Evolutionary conservation across 2,329 filamentous ascomycete genomes (phyloP).

Genomic region (Onygenales sp.): DNA sequence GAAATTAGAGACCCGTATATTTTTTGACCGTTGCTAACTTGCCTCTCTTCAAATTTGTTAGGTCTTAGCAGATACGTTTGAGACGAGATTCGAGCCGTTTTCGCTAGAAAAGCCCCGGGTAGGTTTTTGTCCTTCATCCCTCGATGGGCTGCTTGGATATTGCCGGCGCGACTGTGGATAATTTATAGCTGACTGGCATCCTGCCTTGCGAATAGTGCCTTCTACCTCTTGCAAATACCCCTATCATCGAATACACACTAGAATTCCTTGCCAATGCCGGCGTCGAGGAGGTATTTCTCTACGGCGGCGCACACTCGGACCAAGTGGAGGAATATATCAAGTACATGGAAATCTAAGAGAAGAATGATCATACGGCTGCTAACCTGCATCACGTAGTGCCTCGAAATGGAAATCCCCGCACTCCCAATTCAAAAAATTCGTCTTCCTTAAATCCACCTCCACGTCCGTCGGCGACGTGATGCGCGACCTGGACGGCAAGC

Average conservation of each 20-base stretch:
- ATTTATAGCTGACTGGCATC: slow-evolving; percentile 3
- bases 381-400: slow-evolving; percentile 28
- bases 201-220: slow-evolving; percentile 57
- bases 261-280: slow-evolving; percentile 93
- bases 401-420: slow-evolving; percentile 67
- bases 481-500: slow-evolving; percentile 80
- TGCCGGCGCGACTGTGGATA: neutral
- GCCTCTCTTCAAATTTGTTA: slow-evolving; percentile 24
- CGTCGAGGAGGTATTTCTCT: slow-evolving; percentile 89
- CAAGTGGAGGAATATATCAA: slow-evolving; percentile 80
- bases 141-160: neutral
- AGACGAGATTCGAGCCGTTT: slow-evolving; percentile 83
- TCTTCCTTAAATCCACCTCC: slow-evolving; percentile 79
- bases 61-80: slow-evolving; percentile 90
- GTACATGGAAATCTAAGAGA: slow-evolving; percentile 21
- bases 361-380: neutral
- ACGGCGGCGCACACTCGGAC: slow-evolving; percentile 78
- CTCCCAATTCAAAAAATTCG: slow-evolving; percentile 70
- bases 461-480: slow-evolving; percentile 88
- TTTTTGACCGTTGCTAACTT: too few species aligned
- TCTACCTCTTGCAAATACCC: slow-evolving; percentile 82
- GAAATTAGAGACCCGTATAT: too few species aligned
- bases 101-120: slow-evolving; percentile 82
- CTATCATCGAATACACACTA: slow-evolving; percentile 93
- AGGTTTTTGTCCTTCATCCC: slow-evolving; percentile 24